These are phyloP conservation scores for Shiraia bambusicola DNA, from an alignment of 2,329 filamentous ascomycete genomes.

Conservation along the genomic window DNA sequence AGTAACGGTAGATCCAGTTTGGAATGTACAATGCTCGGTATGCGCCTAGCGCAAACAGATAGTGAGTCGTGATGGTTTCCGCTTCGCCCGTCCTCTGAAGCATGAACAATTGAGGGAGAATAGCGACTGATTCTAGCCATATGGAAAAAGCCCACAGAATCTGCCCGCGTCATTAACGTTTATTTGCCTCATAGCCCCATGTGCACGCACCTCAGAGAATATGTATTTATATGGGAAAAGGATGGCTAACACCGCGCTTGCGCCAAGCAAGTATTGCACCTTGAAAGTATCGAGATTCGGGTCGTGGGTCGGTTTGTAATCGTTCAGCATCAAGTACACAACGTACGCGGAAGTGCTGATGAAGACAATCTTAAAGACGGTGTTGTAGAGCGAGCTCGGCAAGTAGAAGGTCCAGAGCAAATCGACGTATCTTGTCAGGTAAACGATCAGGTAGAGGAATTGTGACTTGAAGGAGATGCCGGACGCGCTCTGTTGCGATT, in stretches of 20 bases:
- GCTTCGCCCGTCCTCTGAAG: conserved; percentile 95
- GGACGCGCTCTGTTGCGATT: conserved; percentile 72
- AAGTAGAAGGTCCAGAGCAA: conserved; percentile 80
- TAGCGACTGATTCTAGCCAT: conserved; percentile 96
- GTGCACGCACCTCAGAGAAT: conserved; percentile 59
- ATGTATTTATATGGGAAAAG: conserved; percentile 85
- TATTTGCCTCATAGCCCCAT: not conserved
- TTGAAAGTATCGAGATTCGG: conserved; percentile 97
- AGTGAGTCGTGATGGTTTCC: conserved; percentile 99
- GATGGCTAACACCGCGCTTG: conserved; percentile 74
- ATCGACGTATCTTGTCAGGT: conserved; percentile 88
- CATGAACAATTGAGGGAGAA: conserved; percentile 97
- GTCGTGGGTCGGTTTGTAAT: conserved; percentile 96
- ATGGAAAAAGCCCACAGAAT: conserved; percentile 98
- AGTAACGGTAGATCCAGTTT: conserved; percentile 95
- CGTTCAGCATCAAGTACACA: conserved; percentile 95
- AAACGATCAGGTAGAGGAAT: conserved; percentile 90
- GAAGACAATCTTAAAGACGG: conserved; percentile 94
- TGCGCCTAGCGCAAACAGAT: conserved; percentile 86
- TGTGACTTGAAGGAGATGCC: conserved; percentile 99
- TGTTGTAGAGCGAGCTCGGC: conserved; percentile 75
- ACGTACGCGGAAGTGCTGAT: conserved; percentile 88
- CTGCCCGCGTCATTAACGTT: conserved; percentile 48
- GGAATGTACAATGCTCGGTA: conserved; percentile 97
- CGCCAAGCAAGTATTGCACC: conserved; percentile 87